A percentile compares a stretch with the other conserved stretches of the same genome.
Evolutionary conservation across 768 basidiomycete species (phyloP).

Genomic region (Tylopilus intermedius): DNA sequence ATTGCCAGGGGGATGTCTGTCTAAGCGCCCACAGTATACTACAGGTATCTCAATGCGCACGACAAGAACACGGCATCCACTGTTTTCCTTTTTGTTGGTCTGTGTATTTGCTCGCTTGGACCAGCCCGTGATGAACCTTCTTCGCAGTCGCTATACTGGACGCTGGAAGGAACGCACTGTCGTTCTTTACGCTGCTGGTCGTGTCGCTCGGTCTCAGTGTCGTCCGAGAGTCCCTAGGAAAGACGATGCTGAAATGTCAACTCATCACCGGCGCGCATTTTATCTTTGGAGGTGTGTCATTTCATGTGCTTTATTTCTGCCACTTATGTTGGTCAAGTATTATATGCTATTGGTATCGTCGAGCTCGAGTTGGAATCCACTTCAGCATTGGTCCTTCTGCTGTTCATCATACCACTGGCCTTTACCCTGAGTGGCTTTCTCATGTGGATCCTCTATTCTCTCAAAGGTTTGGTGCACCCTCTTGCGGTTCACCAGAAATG

Average conservation of each 20-base stretch:
- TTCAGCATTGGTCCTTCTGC: slow-evolving; percentile 72
- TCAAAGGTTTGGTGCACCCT: slow-evolving; percentile 60
- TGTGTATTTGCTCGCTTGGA: slow-evolving; percentile 20
- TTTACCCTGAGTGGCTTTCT: slow-evolving; percentile 95
- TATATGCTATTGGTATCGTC: slow-evolving; percentile 94
- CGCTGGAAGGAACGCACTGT: slow-evolving; percentile 89
- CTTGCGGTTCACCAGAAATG: not conserved
- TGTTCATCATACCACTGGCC: slow-evolving; percentile 92
- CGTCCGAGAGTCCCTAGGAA: slow-evolving; percentile 81
- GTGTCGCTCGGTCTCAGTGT: slow-evolving; percentile 91
- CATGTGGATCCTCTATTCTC: slow-evolving; percentile 89
- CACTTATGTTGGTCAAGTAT: slow-evolving; percentile 43
- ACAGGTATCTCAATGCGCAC: slow-evolving; percentile 89
- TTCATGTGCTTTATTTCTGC: not conserved
- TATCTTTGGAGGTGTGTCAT: slow-evolving; percentile 79
- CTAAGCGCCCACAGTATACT: slow-evolving; percentile 58
- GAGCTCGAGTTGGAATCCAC: slow-evolving; percentile 89
- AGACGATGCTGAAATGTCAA: slow-evolving; percentile 80
- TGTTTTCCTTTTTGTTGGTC: slow-evolving; percentile 90
- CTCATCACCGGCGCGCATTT: slow-evolving; percentile 82
- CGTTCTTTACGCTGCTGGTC: slow-evolving; percentile 91
- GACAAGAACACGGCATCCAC: slow-evolving; percentile 69
- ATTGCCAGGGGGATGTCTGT: slow-evolving; percentile 1
- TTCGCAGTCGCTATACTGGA: slow-evolving; percentile 86
- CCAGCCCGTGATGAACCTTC: slow-evolving; percentile 1